Base-by-base conservation (phyloP, 768 basidiomycete genomes). In the Saitozyma podzolica region DNA sequence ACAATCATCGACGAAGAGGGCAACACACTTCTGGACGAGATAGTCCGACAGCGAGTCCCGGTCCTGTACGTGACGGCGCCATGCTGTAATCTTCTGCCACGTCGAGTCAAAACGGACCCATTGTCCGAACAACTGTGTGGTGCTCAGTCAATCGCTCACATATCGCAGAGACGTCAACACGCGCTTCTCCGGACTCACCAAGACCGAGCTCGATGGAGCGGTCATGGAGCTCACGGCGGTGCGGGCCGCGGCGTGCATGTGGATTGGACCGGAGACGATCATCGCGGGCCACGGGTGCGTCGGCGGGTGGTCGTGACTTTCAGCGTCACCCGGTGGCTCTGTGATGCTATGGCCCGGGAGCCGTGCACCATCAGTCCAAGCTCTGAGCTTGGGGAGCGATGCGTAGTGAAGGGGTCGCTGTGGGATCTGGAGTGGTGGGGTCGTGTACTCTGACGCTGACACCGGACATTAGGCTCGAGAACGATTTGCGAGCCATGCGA, bases 401-500 rank as follows among this genome's bases (percentile, higher is more conserved):
- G 29, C 29, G 29, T 29, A 29, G 29, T 29, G 29, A 29, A 29
- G 29, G 29, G 5, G 29, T 2, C 29, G 29, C 29, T 29, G 29
- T 29, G 29, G 29, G 29, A 29, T 29, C 29, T 29, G 29, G 29
- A 29, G 29, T 29, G 29, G 29, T 29, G 29, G 29, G 5, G 29
- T 5, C 89, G 90, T 79, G 29, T 2, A 29, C 2, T 29, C 5
- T 5, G 29, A 29, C 29, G 29, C 29, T 29, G 29, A 29, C 29
- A 5, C 29, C 5, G 29, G 29, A 5, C 29, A 29, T 29, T 5
- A 90, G 88, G 0, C 83, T 98, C 17, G 95, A 98, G 65, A 98
- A 98, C 77, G 96, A 99, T 76, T 81, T 99, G 67, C 90, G 88
- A 76, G 89, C 95, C 8, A 81, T 99, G 65, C 84, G 96, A 14